A percentile compares a stretch with the other conserved stretches of the same genome.
These are phyloP conservation scores for Selenicereus undatus DNA, from an alignment of 148 eudicot species.

Conservation along the genomic window DNA sequence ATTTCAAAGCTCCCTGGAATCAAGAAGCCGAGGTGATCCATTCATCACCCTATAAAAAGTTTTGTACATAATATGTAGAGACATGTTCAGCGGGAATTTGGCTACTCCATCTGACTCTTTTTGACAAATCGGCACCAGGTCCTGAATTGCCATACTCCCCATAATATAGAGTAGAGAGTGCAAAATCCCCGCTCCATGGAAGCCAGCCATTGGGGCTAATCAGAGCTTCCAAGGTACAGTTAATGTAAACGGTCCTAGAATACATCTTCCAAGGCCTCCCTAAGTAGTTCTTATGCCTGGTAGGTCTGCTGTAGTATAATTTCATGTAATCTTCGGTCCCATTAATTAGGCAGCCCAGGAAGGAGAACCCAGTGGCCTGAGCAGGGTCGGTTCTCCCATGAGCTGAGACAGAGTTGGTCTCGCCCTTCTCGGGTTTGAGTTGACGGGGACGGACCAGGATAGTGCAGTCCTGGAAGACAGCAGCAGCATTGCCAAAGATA, in stretches of 20 bases:
- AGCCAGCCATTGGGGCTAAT: slow-evolving; percentile 43
- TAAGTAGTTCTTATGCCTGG: slow-evolving; percentile 31
- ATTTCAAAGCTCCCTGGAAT: background rate
- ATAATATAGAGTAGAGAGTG: slow-evolving; percentile 45
- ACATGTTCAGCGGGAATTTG: slow-evolving; percentile 29
- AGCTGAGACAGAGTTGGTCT: slow-evolving; percentile 27
- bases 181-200: slow-evolving; percentile 47
- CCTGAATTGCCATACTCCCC: slow-evolving; percentile 39
- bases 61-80: slow-evolving; percentile 19
- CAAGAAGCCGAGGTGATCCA: slow-evolving; percentile 28
- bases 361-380: slow-evolving; percentile 29
- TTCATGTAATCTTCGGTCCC: slow-evolving; percentile 35
- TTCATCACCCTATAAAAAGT: slow-evolving; percentile 30
- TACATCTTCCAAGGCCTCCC: slow-evolving; percentile 54
- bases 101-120: slow-evolving; percentile 30
- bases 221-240: slow-evolving; percentile 31
- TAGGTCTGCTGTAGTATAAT: slow-evolving; percentile 22
- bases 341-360: slow-evolving; percentile 28
- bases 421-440: slow-evolving; percentile 26
- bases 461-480: slow-evolving; percentile 36
- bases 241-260: slow-evolving; percentile 46
- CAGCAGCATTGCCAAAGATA: slow-evolving; percentile 39
- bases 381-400: slow-evolving; percentile 35
- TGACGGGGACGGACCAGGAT: slow-evolving; percentile 32
- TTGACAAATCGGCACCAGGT: slow-evolving; percentile 21